Base-by-base conservation (phyloP, 2,329 filamentous ascomycete species). In the Neofusicoccum kwambonambiense region DNA sequence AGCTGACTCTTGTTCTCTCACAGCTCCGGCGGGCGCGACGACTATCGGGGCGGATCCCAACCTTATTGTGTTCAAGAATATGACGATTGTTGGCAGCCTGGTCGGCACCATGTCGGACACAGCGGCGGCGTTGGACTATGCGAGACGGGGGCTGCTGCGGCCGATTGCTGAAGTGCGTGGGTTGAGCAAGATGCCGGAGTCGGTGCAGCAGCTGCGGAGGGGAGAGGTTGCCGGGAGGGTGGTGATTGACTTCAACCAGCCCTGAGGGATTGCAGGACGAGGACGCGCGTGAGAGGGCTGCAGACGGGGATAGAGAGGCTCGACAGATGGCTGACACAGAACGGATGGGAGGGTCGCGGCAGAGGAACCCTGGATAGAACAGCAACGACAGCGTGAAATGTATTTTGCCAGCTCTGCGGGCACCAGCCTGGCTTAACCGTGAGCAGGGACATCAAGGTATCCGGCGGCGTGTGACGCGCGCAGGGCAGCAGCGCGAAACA, bases 211-310 rank as follows among this genome's bases (percentile, higher is more conserved):
- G 68, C 69, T 86, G 68, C 76, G 76, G 62, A 76, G 75, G 44
- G 83, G 83, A 0, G 76, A 86, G 68, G 78, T 86, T 50, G 81
- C 83, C 7, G 84, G 84, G 1, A 73, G 83, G 17, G 79, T 83
- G 49, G 83, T 86, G 12, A 77, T 86, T 19, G 81, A 85, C 69
- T 86, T 86, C 68, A 83, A 85, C 67, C 75, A 72, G 68, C 69
- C 73, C 37, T 75, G 60, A 64, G 41, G 7, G 12, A 9, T 5
- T 12, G 39, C 11, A n/a, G 12, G 51, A 17, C 4, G 13, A 44
- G 42, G n/a, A 17, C n/a, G 42, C 13, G 13, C 15, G n/a, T n/a
- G 42, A 44, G 13, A 39, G 11, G 13, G 37, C 9, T 39, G 37
- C 37, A 31, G 27, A 31, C 17, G 19, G 11, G 17, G 19, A 27